These are phyloP conservation scores for Pouteria glomerata DNA, from an alignment of 148 eudicot genomes.

Conservation along the genomic window DNA sequence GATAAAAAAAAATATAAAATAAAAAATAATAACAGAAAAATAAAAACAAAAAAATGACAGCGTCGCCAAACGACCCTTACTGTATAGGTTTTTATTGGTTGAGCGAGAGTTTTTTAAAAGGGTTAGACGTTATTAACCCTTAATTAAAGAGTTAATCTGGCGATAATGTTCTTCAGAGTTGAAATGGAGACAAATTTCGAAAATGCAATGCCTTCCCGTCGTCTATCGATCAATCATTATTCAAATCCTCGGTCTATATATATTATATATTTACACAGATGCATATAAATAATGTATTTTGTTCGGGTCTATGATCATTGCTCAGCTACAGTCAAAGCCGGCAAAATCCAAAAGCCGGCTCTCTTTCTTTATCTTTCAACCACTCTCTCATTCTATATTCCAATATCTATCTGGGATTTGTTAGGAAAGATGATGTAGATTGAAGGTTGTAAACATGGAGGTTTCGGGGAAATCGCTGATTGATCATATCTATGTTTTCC, in stretches of 20 bases:
- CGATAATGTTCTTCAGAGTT: no score
- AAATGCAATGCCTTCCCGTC: background rate
- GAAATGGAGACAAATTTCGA: no score
- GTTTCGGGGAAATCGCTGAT: background rate
- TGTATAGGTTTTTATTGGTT: no score
- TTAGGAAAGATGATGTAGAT: background rate
- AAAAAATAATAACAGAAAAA: no score
- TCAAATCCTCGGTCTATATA: background rate
- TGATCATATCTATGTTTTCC: background rate
- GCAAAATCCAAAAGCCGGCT: constrained; percentile 9
- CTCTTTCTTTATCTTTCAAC: constrained; percentile 3
- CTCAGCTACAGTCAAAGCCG: constrained; percentile 13
- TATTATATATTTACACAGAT: background rate
- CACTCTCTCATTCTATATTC: background rate
- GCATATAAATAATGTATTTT: background rate
- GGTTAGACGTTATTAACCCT: no score
- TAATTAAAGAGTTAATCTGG: no score
- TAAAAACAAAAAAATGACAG: no score
- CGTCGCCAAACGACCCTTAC: no score
- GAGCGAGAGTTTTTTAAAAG: no score
- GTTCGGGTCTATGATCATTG: background rate
- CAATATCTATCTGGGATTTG: background rate
- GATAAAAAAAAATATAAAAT: no score
- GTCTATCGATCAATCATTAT: background rate
- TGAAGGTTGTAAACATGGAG: background rate